These are phyloP conservation scores for Castanopsis chinensis DNA, from an alignment of 306 rosid species.

Conservation along the genomic window DNA sequence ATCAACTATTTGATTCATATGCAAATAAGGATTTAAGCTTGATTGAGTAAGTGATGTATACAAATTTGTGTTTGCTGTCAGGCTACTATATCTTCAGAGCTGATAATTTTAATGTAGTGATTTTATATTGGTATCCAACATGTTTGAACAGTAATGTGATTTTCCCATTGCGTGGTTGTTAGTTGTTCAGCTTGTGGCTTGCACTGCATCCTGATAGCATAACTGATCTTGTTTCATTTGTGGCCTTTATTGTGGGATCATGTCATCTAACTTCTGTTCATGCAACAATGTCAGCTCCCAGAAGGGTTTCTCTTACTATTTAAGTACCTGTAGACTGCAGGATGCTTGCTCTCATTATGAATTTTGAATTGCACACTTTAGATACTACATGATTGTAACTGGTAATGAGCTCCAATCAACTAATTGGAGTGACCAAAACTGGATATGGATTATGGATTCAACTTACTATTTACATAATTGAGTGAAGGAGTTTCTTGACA, in stretches of 20 bases:
- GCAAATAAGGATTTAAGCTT: constrained; percentile 38
- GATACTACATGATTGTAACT: neutral
- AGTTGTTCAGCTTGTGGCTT: neutral
- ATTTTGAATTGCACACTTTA: neutral
- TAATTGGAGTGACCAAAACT: neutral
- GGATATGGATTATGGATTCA: neutral
- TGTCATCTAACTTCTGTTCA: neutral
- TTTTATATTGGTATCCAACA: neutral
- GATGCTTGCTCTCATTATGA: neutral
- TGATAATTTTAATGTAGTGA: neutral
- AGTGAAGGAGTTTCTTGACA: neutral
- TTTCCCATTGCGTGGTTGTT: neutral
- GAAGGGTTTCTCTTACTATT: neutral
- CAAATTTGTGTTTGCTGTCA: constrained; percentile 6
- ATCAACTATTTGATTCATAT: constrained; percentile 40
- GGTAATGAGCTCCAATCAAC: neutral
- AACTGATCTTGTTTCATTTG: neutral
- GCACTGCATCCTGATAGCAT: neutral
- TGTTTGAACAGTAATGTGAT: neutral
- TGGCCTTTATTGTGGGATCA: neutral
- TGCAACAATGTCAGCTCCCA: neutral
- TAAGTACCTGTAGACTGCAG: neutral
- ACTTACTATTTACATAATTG: neutral
- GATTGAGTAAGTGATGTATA: constrained; percentile 58
- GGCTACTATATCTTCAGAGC: neutral